phyloP scores from a whole-genome alignment of 164 flowering plant species.

The Berberis vulgaris region DNA sequence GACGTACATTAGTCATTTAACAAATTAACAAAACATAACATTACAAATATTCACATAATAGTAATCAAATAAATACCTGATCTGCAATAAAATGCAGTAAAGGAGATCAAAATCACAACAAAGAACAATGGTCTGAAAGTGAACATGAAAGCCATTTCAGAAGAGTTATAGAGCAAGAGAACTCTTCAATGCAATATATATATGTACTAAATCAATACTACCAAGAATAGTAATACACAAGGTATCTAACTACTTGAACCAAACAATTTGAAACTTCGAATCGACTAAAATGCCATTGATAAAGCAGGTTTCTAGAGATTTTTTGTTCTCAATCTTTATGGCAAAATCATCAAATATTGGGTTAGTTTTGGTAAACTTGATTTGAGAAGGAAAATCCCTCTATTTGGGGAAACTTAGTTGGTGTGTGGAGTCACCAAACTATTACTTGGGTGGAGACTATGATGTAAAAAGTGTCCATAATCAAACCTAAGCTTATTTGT shows the following conservation, averaged over 20 bases:
- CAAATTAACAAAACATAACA: too few species aligned
- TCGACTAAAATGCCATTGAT: not conserved
- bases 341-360: not conserved
- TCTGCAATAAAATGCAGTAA: slow-evolving; percentile 15
- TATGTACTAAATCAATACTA: too few species aligned
- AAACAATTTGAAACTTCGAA: not conserved
- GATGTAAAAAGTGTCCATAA: too few species aligned
- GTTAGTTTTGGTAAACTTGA: slow-evolving; percentile 21
- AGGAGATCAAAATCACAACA: slow-evolving; percentile 15
- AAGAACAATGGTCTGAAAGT: slow-evolving; percentile 13
- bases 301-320: too few species aligned
- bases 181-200: not conserved
- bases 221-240: not conserved
- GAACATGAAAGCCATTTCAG: slow-evolving; percentile 31
- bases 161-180: not conserved
- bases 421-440: slow-evolving; percentile 48
- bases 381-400: not conserved
- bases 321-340: too few species aligned
- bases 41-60: too few species aligned
- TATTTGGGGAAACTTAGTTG: slow-evolving; percentile 25
- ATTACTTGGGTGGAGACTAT: slow-evolving; percentile 8
- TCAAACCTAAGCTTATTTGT: too few species aligned
- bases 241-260: not conserved
- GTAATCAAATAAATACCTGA: slow-evolving; percentile 24
- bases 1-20: too few species aligned